Base-by-base conservation (phyloP, 2,329 filamentous ascomycete genomes). In the Aspergillus aculeatinus region DNA sequence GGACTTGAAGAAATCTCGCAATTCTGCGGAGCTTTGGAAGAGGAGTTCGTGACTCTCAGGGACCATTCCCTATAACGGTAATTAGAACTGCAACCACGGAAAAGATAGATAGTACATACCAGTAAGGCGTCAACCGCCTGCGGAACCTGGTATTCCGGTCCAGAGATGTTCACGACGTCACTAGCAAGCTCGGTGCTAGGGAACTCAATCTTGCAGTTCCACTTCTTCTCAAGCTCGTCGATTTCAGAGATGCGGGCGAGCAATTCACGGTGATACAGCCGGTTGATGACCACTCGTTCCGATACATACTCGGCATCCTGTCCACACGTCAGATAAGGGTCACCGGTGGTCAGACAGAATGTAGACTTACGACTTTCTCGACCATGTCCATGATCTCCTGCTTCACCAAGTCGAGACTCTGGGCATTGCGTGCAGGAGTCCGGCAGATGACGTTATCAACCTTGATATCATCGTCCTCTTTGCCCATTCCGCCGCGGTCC, bases 311-410 rank as follows among this genome's bases (percentile, higher is more conserved):
- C 95, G 16, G 95, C 96, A 76, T 99, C 95, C 87, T 90, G 66
- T 27, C 25, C 4, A 25, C 11, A 11, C 2, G 42, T 62, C 50
- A 63, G 58, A n/a, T 4, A 47, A 23, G 23, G 42, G 47, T 23
- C 23, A 19, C 5, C 27, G 33, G 16, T 19, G 39, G 47, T 12
- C 2, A 21, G n/a, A n/a, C 2, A 68, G 67, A 48, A 61, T 29
- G 2, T 25, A 19, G 16, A 83, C 87, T 79, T 79, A 90, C 88
- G 63, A 90, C 92, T 79, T 95, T 91, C 77, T 98, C 95, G 57
- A 99, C 95, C 95, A 99, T 98, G 74, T 98, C 95, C 82, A 99
- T 88, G 72, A 99, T 99, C 80, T 99, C 95, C 69, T 96, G 93
- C 82, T 99, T 99, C 69, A 99, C 95, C 31, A 96, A 85, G 75